Evolutionary conservation across 805 yeast genomes (phyloP).

Genomic region (Maudiozyma barnettii): DNA sequence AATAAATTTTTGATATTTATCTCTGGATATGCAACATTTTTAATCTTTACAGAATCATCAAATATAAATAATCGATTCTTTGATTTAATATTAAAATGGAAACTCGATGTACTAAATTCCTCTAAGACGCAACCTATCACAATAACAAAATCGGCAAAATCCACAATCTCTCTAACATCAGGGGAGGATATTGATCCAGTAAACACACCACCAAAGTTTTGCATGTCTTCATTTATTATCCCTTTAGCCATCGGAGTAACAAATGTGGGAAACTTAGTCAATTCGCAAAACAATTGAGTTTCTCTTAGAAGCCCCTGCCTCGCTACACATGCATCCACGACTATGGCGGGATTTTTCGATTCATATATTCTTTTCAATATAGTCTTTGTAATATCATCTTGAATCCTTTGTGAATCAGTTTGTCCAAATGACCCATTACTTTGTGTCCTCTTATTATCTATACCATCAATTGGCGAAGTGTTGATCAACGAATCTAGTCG

Average conservation of each 20-base stretch:
- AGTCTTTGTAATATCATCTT: conserved; percentile 44
- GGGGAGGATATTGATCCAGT: conserved; percentile 64
- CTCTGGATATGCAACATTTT: conserved; percentile 52
- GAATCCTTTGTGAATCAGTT: conserved; percentile 12
- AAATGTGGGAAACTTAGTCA: conserved; percentile 64
- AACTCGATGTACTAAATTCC: conserved; percentile 79
- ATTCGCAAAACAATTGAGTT: conserved; percentile 44
- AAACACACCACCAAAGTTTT: conserved; percentile 67
- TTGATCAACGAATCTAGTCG: neutral
- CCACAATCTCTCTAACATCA: conserved; percentile 58
- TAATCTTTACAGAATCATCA: conserved; percentile 54
- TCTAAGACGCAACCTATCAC: conserved; percentile 69
- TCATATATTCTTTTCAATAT: conserved; percentile 39
- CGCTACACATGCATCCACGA: conserved; percentile 74
- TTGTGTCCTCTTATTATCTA: neutral
- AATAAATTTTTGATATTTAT: conserved; percentile 42
- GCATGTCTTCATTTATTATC: conserved; percentile 52
- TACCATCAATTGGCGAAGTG: conserved; percentile 28
- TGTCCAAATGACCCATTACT: neutral
- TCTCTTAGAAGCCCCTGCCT: conserved; percentile 54
- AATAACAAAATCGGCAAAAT: conserved; percentile 56
- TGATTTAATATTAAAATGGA: conserved; percentile 56
- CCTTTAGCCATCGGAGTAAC: conserved; percentile 85
- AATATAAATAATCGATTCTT: conserved; percentile 60
- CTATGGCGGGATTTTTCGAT: conserved; percentile 54